Evolutionary conservation across 2,329 filamentous ascomycete species (phyloP), one percentile per base, ranked within the genome.

Genomic region (Aquanectria penicillioides): DNA sequence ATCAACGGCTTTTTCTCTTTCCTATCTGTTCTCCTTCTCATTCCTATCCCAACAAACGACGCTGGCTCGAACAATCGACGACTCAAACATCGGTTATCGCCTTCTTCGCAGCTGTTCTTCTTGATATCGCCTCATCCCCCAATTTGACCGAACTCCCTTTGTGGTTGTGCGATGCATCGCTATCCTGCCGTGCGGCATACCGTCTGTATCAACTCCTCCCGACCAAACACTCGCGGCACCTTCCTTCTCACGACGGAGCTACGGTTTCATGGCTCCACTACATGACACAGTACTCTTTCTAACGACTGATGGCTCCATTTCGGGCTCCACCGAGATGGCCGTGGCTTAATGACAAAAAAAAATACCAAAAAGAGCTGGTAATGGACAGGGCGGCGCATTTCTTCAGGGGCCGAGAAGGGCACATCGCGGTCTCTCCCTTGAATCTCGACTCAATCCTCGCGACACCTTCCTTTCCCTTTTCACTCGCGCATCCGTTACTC

Each of bases 371-470:
- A 58, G 64, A 68, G 63, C 57, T 28, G 62, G 68, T 67, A 55
- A 58, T 41, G 60, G 56, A 61, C 56, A 59, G 61, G 60, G 61
- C 44, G 62, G 61, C 57, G 68, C 61, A 61, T 54, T 44, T 43
- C 38, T 37, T 46, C 37, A 63, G 57, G 59, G 65, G 50, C 62
- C 66, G 57, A 63, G 68, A 70, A 70, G 68, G 65, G 68, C 66
- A 68, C 56, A 70, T 68, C 66, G 48, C 64, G 68, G 64, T 62
- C 67, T 64, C 65, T 67, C 47, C 54, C 59, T 62, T 66, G 66
- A 68, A 67, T 69, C 67, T 65, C 69, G 68, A 66, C 69, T 66
- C 62, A 47, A 60, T 62, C 62, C 57, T 65, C 63, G 57, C 64
- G 60, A 67, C 67, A 65, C 63, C 52, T 64, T 62, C 52, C 59